Conservation (phyloP, 106 monocot species). For the Dioscorea alata region DNA sequence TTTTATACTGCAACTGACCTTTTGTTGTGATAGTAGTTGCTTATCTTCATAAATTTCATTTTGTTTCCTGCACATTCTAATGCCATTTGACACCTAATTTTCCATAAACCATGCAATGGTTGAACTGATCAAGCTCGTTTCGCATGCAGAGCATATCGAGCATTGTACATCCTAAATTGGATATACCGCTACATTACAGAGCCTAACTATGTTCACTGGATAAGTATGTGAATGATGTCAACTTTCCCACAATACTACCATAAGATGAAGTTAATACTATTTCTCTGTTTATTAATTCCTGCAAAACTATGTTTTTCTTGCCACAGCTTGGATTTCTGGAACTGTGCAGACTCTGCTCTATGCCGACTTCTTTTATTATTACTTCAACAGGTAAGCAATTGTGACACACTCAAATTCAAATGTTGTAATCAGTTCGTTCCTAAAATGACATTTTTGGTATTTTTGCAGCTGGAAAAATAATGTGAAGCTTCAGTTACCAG, state of each 20-base stretch:
- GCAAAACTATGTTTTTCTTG: not conserved
- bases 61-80: no score
- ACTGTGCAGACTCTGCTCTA: constrained; percentile 79
- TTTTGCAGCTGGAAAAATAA: constrained; percentile 86
- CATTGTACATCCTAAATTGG: constrained; percentile 91
- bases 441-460: not conserved
- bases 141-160: constrained; percentile 76
- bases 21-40: no score
- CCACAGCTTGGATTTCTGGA: constrained; percentile 88
- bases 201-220: constrained; percentile 83
- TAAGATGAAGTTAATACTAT: no score
- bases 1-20: no score
- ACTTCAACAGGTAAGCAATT: constrained; percentile 63
- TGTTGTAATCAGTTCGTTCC: not conserved
- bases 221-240: constrained; percentile 47
- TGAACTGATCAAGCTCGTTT: no score
- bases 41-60: no score
- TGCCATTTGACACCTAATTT: no score
- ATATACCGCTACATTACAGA: constrained; percentile 87
- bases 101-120: no score
- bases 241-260: no score
- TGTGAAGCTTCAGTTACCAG: constrained; percentile 79
- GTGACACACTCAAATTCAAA: not conserved
- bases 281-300: not conserved
- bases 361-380: constrained; percentile 97